Percentiles rank a stretch among this genome's conserved stretches.
Conservation (phyloP, 129 eudicot genomes). For the Logfia minima region DNA sequence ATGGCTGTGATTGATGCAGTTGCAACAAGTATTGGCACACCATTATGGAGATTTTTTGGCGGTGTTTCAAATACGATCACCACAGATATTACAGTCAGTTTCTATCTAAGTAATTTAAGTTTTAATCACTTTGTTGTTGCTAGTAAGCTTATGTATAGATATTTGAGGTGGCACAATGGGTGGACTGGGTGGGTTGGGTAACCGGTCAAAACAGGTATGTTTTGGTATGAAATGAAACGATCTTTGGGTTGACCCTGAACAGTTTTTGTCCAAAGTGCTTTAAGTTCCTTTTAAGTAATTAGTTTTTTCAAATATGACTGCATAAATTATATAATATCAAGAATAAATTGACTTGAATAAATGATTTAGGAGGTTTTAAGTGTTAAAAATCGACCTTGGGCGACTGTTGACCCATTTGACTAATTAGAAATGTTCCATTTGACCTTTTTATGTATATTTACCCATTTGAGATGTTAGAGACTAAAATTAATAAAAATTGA, state of each 20-base stretch:
- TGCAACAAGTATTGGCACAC: slow-evolving; percentile 81
- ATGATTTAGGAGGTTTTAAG: background rate
- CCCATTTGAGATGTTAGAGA: background rate
- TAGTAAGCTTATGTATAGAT: background rate
- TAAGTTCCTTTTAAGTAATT: background rate
- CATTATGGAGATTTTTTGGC: slow-evolving; percentile 92
- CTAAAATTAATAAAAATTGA: background rate
- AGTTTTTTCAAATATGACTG: background rate
- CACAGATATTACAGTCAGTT: slow-evolving; percentile 85
- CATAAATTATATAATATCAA: background rate
- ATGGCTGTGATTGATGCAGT: slow-evolving; percentile 98
- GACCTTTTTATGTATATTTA: background rate
- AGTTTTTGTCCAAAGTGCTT: background rate
- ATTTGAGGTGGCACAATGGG: background rate
- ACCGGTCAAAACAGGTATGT: background rate
- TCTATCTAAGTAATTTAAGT: slow-evolving; percentile 26
- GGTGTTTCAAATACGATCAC: slow-evolving; percentile 76
- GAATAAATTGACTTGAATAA: background rate
- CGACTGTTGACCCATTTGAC: background rate
- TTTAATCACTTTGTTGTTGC: slow-evolving; percentile 1
- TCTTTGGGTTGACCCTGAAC: background rate
- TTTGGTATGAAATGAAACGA: background rate
- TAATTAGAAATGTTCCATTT: background rate
- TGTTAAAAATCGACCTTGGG: background rate
- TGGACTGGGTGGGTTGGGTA: background rate